A percentile compares a stretch with the other conserved stretches of the same genome.
These are phyloP conservation scores for Candida caryicola DNA, from an alignment of 805 yeast genomes.

Conservation along the genomic window DNA sequence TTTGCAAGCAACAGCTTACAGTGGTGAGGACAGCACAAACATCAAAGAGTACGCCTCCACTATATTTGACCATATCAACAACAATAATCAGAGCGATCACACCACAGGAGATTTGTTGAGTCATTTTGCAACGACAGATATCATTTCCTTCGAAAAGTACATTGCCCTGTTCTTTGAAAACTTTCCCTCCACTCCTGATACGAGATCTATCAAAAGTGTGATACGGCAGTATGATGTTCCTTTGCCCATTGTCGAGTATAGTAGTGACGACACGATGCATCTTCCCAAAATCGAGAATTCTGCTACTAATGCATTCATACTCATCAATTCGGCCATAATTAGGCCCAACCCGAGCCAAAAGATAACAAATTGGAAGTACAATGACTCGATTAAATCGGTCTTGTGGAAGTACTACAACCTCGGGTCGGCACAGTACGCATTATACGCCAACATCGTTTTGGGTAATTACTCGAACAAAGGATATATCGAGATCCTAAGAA, in stretches of 20 bases:
- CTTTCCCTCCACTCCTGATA: neutral
- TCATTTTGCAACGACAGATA: neutral
- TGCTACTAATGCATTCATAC: constrained; percentile 1
- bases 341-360: neutral
- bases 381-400: neutral
- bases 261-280: neutral
- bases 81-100: neutral
- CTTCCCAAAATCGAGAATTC: constrained; percentile 2
- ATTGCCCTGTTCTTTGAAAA: constrained; percentile 1
- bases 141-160: neutral
- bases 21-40: neutral
- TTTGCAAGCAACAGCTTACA: neutral
- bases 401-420: constrained; percentile 3
- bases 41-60: constrained; percentile 1
- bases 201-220: constrained; percentile 1
- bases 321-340: constrained; percentile 1
- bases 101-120: constrained; percentile 2
- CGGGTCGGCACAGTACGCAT: constrained; percentile 6
- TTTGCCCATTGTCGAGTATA: neutral
- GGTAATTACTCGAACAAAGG: neutral
- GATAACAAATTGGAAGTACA: neutral
- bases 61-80: neutral
- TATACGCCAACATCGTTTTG: constrained; percentile 2
- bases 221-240: constrained; percentile 1
- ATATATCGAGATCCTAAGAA: neutral